A percentile compares a stretch with the other conserved stretches of the same genome.
These are phyloP conservation scores for Penicillium sp. DNA, from an alignment of 2,329 filamentous ascomycete genomes.

Conservation along the genomic window DNA sequence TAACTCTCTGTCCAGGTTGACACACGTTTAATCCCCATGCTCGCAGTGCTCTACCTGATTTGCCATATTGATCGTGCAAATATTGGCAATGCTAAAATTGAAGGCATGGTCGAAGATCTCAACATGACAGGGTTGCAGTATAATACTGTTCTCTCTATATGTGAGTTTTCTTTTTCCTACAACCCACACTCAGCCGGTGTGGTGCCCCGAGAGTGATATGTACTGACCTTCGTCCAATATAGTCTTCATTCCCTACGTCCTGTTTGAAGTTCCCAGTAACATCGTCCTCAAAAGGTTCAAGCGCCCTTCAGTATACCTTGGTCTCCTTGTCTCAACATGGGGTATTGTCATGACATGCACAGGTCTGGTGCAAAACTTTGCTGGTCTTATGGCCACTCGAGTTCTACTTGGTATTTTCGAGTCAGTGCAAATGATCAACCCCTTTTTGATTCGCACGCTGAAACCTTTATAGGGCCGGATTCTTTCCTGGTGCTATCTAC, in stretches of 20 bases:
- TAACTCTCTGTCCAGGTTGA: slow-evolving; percentile 5
- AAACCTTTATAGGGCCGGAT: slow-evolving; percentile 15
- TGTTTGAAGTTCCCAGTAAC: slow-evolving; percentile 19
- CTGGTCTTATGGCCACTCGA: slow-evolving; percentile 8
- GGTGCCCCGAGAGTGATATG: no score
- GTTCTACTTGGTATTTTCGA: slow-evolving; percentile 16
- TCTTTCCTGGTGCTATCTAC: slow-evolving; percentile 26
- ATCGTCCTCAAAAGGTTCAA: slow-evolving; percentile 16
- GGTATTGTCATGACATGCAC: slow-evolving; percentile 18
- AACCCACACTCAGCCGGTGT: accelerated
- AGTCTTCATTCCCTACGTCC: slow-evolving; percentile 17
- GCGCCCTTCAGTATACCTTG: slow-evolving; percentile 16
- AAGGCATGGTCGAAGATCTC: slow-evolving; percentile 12
- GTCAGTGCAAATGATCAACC: neutral
- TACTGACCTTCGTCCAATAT: neutral
- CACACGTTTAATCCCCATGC: slow-evolving; percentile 15
- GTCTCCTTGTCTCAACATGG: slow-evolving; percentile 13
- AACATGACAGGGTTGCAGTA: slow-evolving; percentile 15
- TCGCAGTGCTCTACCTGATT: slow-evolving; percentile 16
- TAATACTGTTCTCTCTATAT: slow-evolving; percentile 14
- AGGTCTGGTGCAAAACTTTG: slow-evolving; percentile 17
- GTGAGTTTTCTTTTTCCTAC: neutral
- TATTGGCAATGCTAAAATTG: slow-evolving; percentile 21
- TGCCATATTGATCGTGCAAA: slow-evolving; percentile 17
- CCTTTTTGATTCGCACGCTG: neutral